Base-by-base conservation (phyloP, 495 filamentous ascomycete species). In the Lophiostoma macrostomum region DNA sequence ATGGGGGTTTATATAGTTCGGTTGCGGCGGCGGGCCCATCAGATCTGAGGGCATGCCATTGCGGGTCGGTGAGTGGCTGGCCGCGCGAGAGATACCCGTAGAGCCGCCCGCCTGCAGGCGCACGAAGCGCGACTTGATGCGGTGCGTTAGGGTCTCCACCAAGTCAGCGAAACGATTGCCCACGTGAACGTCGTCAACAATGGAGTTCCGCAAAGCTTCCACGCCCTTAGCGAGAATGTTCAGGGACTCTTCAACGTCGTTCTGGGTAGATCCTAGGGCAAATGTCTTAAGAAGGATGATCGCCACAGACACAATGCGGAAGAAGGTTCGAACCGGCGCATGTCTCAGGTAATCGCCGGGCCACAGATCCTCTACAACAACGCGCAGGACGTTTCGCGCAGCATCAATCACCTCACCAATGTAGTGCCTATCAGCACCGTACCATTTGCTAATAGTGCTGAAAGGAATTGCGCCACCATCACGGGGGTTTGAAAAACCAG, bases 271-370 rank as follows among this genome's bases (percentile, higher is more conserved):
- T 18, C 93, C 93, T 1, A 97, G 78, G 5, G 90, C 93, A 66
- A 98, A 96, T 0, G 91, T 95, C 81, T 89, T 89, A 35, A 98
- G 81, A 34, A 97, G 77, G 67, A 98, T 96, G 77, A 96, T 96
- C 62, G 91, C 90, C 19, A 88, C 91, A 47, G 86, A 90, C 59
- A 97, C 80, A 64, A 98, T 95, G 39, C 93, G 83, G 74, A 96
- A 94, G 64, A 90, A 95, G 0, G 94, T 96, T 35, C 93, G 78
- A 18, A 96, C 91, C 0, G 93, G 91, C 0, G 88, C 89, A 63
- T 96, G 91, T 64, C 88, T 89, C 20, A 98, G 83, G 57, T 89
- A 90, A 38, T 87, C 88, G 2, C 79, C 80, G 0, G 91, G 90
- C 14, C 88, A 77, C 27, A 98, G 80, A 2, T 82, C 85, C 27